A percentile compares a stretch with the other conserved stretches of the same genome.
Conservation (phyloP, 176 grass and related monocot genomes). For the Musa acuminata region DNA sequence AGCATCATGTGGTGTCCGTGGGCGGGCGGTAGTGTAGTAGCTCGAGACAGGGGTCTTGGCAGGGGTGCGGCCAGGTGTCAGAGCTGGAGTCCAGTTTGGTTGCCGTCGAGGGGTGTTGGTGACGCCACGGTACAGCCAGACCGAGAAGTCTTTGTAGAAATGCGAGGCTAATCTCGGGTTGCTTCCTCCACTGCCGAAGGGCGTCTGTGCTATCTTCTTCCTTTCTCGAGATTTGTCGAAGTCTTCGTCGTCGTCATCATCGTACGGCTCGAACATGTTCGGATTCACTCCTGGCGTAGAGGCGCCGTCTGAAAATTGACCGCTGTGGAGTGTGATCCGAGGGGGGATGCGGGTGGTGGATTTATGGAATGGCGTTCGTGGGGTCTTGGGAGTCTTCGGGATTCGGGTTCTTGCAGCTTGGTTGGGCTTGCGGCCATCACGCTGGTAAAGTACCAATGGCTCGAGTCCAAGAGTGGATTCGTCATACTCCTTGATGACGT, state of each 20-base stretch:
- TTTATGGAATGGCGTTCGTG: constrained; percentile 39
- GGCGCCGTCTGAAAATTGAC: constrained; percentile 32
- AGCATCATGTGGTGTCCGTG: too few relatives aligned
- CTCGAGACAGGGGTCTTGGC: constrained; percentile 34
- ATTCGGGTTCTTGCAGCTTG: constrained; percentile 46
- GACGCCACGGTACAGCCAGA: constrained; percentile 59
- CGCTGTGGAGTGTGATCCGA: constrained; percentile 55
- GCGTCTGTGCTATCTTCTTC: constrained; percentile 26
- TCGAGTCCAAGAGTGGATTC: constrained; percentile 51
- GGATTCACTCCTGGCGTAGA: constrained; percentile 30
- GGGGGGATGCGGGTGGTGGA: constrained; percentile 24
- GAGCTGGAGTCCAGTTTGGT: constrained; percentile 52
- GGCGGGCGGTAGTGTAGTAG: constrained; percentile 21
- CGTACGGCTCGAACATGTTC: constrained; percentile 27
- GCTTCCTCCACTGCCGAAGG: constrained; percentile 16
- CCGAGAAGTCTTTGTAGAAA: constrained; percentile 70
- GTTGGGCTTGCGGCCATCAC: too few relatives aligned
- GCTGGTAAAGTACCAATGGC: too few relatives aligned
- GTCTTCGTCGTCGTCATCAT: constrained; percentile 22
- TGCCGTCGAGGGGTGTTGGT: constrained; percentile 35
- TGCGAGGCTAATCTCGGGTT: constrained; percentile 57
- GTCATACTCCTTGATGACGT: constrained; percentile 69
- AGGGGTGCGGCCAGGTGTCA: constrained; percentile 24
- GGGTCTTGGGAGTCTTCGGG: constrained; percentile 33
- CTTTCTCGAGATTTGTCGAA: constrained; percentile 64